A percentile compares a stretch with the other conserved stretches of the same genome.
Evolutionary conservation across 441 rosid species (phyloP).

Genomic region (Adansonia madagascariensis): DNA sequence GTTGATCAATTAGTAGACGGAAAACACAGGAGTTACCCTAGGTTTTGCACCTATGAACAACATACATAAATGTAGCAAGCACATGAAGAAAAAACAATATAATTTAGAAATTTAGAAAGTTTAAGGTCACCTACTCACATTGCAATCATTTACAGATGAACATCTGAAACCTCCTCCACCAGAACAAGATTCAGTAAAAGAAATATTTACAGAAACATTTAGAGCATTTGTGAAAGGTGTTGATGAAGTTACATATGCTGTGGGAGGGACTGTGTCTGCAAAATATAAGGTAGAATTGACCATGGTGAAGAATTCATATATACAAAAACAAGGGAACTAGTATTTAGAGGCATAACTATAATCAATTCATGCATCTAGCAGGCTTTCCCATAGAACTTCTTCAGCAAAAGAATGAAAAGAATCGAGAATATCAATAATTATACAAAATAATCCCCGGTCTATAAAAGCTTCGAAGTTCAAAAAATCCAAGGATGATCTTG

Average conservation of each 20-base stretch:
- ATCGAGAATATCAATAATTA: neutral
- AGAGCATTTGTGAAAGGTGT: conserved; percentile 74
- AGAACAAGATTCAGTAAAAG: conserved; percentile 77
- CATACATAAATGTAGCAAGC: neutral
- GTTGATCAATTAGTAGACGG: neutral
- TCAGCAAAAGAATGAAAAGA: neutral
- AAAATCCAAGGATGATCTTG: too few species aligned
- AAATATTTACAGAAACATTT: conserved; percentile 71
- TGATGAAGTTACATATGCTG: conserved; percentile 66
- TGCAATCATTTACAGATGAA: conserved; percentile 77
- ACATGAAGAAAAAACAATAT: neutral
- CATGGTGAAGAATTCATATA: conserved; percentile 17
- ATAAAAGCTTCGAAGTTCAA: too few species aligned
- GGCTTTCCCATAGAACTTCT: neutral
- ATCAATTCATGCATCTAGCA: neutral
- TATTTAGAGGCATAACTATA: neutral
- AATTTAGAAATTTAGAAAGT: conserved; percentile 13
- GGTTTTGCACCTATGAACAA: neutral
- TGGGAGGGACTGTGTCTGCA: conserved; percentile 86
- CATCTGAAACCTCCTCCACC: conserved; percentile 81
- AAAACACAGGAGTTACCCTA: neutral
- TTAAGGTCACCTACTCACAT: conserved; percentile 74
- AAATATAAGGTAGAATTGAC: conserved; percentile 25
- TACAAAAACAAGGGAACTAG: neutral
- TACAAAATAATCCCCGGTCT: too few species aligned